Conservation (phyloP, 1,284 basidiomycete species). For the Cryptococcus floricola region DNA sequence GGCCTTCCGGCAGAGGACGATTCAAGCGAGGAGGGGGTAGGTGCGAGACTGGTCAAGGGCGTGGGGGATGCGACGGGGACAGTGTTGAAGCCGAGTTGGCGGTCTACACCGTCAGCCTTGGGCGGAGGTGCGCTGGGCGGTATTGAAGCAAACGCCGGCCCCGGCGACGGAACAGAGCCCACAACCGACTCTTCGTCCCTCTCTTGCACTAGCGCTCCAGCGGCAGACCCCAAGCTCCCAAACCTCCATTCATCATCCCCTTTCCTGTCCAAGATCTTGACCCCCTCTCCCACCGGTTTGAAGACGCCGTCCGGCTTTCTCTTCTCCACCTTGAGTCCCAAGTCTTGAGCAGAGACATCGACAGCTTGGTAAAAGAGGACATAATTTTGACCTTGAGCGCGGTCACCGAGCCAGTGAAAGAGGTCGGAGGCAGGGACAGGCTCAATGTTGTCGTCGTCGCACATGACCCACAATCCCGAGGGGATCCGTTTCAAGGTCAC, state of each 20-base stretch:
- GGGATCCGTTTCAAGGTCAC: conserved; percentile 86
- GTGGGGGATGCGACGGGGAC: not conserved
- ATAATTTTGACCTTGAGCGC: conserved; percentile 81
- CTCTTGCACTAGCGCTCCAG: not conserved
- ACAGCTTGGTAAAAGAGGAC: conserved; percentile 96
- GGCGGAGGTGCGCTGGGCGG: not conserved
- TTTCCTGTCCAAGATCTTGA: not conserved
- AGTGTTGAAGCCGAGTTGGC: conserved; percentile 10
- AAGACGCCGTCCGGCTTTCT: not conserved
- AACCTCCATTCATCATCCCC: not conserved
- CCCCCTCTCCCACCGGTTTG: not conserved
- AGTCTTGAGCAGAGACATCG: conserved; percentile 67
- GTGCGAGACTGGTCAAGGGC: not conserved
- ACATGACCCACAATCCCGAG: conserved; percentile 76
- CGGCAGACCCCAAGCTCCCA: too few species aligned
- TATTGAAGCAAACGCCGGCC: not conserved
- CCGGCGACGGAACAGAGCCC: not conserved
- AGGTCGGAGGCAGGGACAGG: conserved; percentile 86
- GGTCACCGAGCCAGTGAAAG: conserved; percentile 90
- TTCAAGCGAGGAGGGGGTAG: not conserved
- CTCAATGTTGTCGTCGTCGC: conserved; percentile 91
- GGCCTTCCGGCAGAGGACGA: not conserved
- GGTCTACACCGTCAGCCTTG: not conserved
- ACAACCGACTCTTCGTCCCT: not conserved
- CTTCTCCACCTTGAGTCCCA: conserved; percentile 54